These are phyloP conservation scores for Fusarium zealandicum DNA, from an alignment of 2,329 filamentous ascomycete species.

Conservation along the genomic window DNA sequence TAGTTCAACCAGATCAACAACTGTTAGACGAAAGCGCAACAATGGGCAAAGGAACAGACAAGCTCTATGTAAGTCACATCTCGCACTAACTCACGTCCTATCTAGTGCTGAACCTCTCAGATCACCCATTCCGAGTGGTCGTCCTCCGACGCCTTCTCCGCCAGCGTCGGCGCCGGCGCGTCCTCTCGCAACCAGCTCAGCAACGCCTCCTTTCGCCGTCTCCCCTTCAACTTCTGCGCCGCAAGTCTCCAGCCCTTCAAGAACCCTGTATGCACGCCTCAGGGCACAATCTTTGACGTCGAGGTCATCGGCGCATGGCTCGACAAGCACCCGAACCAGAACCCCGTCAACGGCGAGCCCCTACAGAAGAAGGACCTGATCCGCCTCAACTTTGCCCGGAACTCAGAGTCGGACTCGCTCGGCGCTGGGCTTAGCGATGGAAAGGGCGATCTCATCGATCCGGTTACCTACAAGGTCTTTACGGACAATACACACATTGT, in stretches of 20 bases:
- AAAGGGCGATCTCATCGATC: constrained; percentile 86
- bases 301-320: constrained; percentile 95
- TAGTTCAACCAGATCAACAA: background rate
- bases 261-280: constrained; percentile 88
- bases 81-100: background rate
- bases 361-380: constrained; percentile 85
- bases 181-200: constrained; percentile 55
- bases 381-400: constrained; percentile 89
- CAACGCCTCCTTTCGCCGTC: constrained; percentile 75
- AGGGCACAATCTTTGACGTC: constrained; percentile 92
- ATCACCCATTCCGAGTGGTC: constrained; percentile 99
- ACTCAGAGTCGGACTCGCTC: constrained; percentile 70
- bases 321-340: constrained; percentile 84
- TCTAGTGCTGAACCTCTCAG: constrained; percentile 30
- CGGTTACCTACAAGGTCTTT: constrained; percentile 96
- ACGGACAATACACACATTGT: constrained; percentile 98
- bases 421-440: constrained; percentile 58
- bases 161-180: constrained; percentile 75
- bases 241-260: constrained; percentile 94
- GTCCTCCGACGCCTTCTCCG: constrained; percentile 86
- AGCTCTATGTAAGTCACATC: constrained; percentile 50
- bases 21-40: constrained; percentile 16
- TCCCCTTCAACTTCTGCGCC: constrained; percentile 98
- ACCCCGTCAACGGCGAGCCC: constrained; percentile 83
- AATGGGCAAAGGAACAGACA: constrained; percentile 56